Conservation (phyloP, 495 filamentous ascomycete species). For the Parmelia sp. region DNA sequence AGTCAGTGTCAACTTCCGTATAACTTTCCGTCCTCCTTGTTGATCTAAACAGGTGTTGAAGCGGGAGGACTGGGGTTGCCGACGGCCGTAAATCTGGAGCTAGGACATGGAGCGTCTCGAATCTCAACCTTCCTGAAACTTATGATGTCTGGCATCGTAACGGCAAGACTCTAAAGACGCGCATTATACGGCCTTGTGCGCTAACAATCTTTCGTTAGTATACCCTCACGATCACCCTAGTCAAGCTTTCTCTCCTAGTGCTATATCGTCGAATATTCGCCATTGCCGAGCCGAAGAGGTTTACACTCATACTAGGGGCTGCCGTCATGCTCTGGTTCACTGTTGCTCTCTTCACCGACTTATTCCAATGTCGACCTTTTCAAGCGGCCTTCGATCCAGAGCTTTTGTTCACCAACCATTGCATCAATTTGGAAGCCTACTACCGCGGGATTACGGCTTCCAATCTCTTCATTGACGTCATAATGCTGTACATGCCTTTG, state of each 20-base stretch:
- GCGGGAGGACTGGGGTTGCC: constrained; percentile 2
- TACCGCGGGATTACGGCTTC: constrained; percentile 10
- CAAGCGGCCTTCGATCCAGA: constrained; percentile 12
- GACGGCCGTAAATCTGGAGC: background rate
- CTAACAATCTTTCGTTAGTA: constrained; percentile 3
- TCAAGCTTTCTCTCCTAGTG: constrained; percentile 19
- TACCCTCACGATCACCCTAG: constrained; percentile 8
- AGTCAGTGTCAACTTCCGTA: background rate
- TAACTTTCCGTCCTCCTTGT: too few relatives aligned
- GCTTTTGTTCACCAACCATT: background rate
- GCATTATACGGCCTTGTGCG: background rate
- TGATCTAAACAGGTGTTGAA: background rate
- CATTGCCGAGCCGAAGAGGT: background rate
- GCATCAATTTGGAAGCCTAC: constrained; percentile 11
- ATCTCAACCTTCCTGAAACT: background rate
- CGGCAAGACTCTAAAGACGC: background rate
- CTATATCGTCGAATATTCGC: constrained; percentile 19
- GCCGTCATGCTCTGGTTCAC: constrained; percentile 17
- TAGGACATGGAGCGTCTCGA: background rate
- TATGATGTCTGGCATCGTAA: constrained; percentile 5
- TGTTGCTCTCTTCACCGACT: constrained; percentile 9
- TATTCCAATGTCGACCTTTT: constrained; percentile 25
- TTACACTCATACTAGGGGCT: constrained; percentile 11
- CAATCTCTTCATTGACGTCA: constrained; percentile 13
- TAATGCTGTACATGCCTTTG: constrained; percentile 16